Conservation (phyloP, 1,284 basidiomycete genomes). For the Omphalotus olearius region DNA sequence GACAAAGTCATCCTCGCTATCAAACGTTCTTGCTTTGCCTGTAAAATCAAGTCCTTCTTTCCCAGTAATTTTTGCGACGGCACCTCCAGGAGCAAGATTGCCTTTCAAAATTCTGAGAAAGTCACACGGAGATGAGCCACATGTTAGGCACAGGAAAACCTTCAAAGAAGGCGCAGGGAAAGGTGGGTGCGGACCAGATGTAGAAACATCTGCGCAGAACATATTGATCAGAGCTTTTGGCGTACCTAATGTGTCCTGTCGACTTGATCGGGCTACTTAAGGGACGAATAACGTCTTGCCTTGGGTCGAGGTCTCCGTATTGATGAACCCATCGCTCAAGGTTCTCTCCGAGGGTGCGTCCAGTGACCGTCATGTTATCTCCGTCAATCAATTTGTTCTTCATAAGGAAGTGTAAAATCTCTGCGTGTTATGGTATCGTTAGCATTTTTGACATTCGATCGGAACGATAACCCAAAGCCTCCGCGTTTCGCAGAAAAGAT, state of each 20-base stretch:
- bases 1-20: conserved; percentile 79
- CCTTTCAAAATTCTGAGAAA: conserved; percentile 67
- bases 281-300: conserved; percentile 83
- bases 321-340: conserved; percentile 79
- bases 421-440: conserved; percentile 32
- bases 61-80: conserved; percentile 93
- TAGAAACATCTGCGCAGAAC: neutral
- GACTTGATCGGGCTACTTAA: conserved; percentile 83
- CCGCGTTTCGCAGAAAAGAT: neutral
- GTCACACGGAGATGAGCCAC: conserved; percentile 4
- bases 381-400: conserved; percentile 84
- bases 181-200: neutral
- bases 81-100: conserved; percentile 89
- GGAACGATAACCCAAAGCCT: neutral
- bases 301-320: conserved; percentile 65
- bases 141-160: conserved; percentile 7
- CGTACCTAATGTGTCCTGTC: conserved; percentile 82
- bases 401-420: conserved; percentile 77
- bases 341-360: conserved; percentile 85
- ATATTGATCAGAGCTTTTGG: conserved; percentile 8
- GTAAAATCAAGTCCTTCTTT: conserved; percentile 87
- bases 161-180: conserved; percentile 3
- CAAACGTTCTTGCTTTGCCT: conserved; percentile 82
- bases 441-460: neutral
- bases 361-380: conserved; percentile 84